A percentile compares a stretch with the other conserved stretches of the same genome.
Evolutionary conservation across 2,329 filamentous ascomycete genomes (phyloP).

Genomic region (Diaporthe sp.): DNA sequence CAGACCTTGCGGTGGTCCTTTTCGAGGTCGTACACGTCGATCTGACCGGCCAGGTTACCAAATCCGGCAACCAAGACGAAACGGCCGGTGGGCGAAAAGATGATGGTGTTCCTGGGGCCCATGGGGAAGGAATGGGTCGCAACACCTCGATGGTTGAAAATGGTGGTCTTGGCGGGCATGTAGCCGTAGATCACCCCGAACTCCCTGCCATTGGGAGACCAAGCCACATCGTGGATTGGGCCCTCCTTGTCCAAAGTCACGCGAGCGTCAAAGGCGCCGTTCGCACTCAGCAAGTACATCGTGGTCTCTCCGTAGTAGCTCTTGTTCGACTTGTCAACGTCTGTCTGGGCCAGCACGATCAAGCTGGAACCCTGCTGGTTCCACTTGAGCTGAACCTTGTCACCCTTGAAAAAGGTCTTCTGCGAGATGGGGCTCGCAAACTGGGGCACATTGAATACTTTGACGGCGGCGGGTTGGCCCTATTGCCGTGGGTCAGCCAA

Average conservation of each 20-base stretch:
- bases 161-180: constrained; percentile 99
- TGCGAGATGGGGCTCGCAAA: constrained; percentile 89
- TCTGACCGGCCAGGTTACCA: constrained; percentile 96
- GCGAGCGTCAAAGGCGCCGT: constrained; percentile 91
- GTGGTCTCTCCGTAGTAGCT: constrained; percentile 99
- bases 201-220: constrained; percentile 93
- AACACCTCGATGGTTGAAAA: constrained; percentile 92
- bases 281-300: constrained; percentile 93
- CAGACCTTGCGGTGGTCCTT: constrained; percentile 94
- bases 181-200: constrained; percentile 98
- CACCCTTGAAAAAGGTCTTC: constrained; percentile 99
- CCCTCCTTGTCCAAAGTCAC: constrained; percentile 70
- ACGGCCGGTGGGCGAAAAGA: constrained; percentile 92
- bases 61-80: constrained; percentile 97
- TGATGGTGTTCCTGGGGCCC: constrained; percentile 91
- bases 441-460: constrained; percentile 92
- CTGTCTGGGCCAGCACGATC: constrained; percentile 95
- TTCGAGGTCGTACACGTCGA: constrained; percentile 96
- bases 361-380: constrained; percentile 91
- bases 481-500: constrained; percentile 53
- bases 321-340: constrained; percentile 98
- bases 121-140: constrained; percentile 88
- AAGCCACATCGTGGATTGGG: constrained; percentile 58
- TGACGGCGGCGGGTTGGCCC: constrained; percentile 94
- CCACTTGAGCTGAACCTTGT: constrained; percentile 99